phyloP scores from a whole-genome alignment of 306 rosid species.

The Alnus glutinosa region DNA sequence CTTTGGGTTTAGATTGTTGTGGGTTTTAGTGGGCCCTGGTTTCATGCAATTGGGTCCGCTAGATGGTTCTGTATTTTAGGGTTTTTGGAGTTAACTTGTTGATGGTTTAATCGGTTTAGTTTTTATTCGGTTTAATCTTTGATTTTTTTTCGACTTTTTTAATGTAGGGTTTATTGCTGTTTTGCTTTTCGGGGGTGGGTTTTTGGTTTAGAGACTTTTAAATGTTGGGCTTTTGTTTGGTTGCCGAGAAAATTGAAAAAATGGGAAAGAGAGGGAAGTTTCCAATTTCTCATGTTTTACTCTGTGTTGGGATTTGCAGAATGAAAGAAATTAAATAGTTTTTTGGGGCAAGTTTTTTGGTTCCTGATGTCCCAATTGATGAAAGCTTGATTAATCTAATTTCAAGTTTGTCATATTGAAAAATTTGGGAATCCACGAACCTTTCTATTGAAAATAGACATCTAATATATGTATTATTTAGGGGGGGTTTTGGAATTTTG shows the following conservation, averaged over 20 bases:
- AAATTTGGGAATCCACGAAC: not conserved
- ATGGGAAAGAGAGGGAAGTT: not conserved
- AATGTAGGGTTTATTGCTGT: constrained; percentile 45
- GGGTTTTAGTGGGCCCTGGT: constrained; percentile 21
- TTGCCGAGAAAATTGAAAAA: constrained; percentile 15
- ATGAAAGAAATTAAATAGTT: constrained; percentile 14
- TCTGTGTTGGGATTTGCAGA: constrained; percentile 11
- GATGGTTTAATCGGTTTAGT: constrained; percentile 27
- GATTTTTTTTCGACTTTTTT: not conserved
- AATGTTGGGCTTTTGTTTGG: constrained; percentile 24
- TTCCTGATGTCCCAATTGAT: constrained; percentile 14
- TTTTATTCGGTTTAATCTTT: constrained; percentile 28
- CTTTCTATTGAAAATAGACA: not conserved
- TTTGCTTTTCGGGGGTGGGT: constrained; percentile 33
- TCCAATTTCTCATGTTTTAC: not conserved
- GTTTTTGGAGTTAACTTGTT: constrained; percentile 21
- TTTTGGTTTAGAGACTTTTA: constrained; percentile 29
- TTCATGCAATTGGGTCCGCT: constrained; percentile 32
- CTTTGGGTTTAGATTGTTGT: constrained; percentile 31
- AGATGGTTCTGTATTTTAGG: constrained; percentile 36
- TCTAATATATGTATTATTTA: not conserved
- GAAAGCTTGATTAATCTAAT: constrained; percentile 9
- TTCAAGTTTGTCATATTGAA: not conserved
- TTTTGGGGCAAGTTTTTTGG: constrained; percentile 8
- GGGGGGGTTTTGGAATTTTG: not conserved